Percentiles rank a stretch among this genome's conserved stretches.
Evolutionary conservation across 805 yeast genomes (phyloP).

Genomic region (Lipomyces lipofer): DNA sequence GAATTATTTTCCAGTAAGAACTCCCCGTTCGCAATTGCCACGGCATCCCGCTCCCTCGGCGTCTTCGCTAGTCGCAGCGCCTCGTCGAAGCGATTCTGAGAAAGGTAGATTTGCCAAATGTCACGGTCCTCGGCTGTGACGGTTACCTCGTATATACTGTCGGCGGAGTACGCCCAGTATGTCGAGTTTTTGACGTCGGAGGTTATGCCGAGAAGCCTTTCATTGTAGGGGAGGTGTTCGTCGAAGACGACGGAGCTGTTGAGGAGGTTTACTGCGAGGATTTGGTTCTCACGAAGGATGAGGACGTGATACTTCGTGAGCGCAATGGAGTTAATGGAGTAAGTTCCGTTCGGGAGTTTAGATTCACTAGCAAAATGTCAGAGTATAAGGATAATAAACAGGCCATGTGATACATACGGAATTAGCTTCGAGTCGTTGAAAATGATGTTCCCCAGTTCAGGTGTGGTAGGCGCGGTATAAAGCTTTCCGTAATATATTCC

Average conservation of each 20-base stretch:
- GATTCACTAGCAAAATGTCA: slow-evolving; percentile 21
- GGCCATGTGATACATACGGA: slow-evolving; percentile 16
- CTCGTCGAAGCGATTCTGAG: slow-evolving; percentile 56
- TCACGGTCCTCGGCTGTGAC: slow-evolving; percentile 67
- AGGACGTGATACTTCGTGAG: slow-evolving; percentile 59
- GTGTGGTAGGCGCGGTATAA: slow-evolving; percentile 30
- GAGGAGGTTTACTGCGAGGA: slow-evolving; percentile 52
- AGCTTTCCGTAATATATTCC: slow-evolving; percentile 50
- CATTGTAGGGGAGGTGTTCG: slow-evolving; percentile 44
- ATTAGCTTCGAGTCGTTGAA: slow-evolving; percentile 42
- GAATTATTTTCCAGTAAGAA: slow-evolving; percentile 42
- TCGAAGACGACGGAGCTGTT: slow-evolving; percentile 50
- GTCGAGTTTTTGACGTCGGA: slow-evolving; percentile 57
- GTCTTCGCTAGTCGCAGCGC: slow-evolving; percentile 56
- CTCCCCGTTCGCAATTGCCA: slow-evolving; percentile 58
- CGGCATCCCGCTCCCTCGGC: slow-evolving; percentile 46
- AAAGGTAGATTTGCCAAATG: slow-evolving; percentile 69
- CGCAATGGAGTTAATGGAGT: slow-evolving; percentile 41
- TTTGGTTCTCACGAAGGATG: slow-evolving; percentile 47
- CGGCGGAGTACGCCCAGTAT: slow-evolving; percentile 71
- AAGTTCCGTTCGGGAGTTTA: slow-evolving; percentile 18
- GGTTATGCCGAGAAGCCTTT: slow-evolving; percentile 48
- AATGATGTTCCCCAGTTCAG: slow-evolving; percentile 31
- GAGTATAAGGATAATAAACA: neutral
- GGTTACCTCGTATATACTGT: slow-evolving; percentile 68